Evolutionary conservation across 1,139 yeast genomes (phyloP), one percentile per base, ranked within the genome.

Genomic region (Kazachstania sp.): DNA sequence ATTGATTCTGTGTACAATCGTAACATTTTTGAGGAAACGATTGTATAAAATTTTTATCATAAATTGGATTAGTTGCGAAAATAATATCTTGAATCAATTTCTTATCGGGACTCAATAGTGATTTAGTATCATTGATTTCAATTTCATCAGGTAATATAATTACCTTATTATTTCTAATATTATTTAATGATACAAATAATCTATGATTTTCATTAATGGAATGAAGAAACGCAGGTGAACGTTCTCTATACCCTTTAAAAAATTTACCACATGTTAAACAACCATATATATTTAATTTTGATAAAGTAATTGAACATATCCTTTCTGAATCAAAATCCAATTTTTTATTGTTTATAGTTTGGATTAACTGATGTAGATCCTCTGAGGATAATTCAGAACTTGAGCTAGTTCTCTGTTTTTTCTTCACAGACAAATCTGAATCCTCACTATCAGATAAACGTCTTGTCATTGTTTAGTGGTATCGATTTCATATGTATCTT

Each of bases 241-340:
- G 63, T 47, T 65, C 66, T 1, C 80, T 75, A 26, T 88, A 70
- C 0, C 95, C 95, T 56, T 80, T 84, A 47, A 78, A 74, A 65
- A 78, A 86, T 57, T 76, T 80, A 38, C 94, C 94, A 65, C 95
- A 86, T 0, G 73, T 74, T 34, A 86, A 65, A 58, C 95, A 86
- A 38, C 86, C 80, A 59, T 84, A 83, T 1, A 85, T 75, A 56
- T 83, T 82, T 32, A 73, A 67, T 39, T 72, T 73, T 0, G 86
- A 71, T 16, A 85, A 67, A 0, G 87, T 74, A 0, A 82, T 76
- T 48, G 78, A 73, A 62, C 95, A 86, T 1, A 78, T 64, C 57
- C 78, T 79, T 40, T 81, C 87, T 47, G 75, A 73, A 61, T 85
- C 95, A 61, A 86, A 85, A 59, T 86, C 87, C 8, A 86, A 67